Base-by-base conservation (phyloP, 2,329 filamentous ascomycete genomes). In the Colletotrichum sp. region DNA sequence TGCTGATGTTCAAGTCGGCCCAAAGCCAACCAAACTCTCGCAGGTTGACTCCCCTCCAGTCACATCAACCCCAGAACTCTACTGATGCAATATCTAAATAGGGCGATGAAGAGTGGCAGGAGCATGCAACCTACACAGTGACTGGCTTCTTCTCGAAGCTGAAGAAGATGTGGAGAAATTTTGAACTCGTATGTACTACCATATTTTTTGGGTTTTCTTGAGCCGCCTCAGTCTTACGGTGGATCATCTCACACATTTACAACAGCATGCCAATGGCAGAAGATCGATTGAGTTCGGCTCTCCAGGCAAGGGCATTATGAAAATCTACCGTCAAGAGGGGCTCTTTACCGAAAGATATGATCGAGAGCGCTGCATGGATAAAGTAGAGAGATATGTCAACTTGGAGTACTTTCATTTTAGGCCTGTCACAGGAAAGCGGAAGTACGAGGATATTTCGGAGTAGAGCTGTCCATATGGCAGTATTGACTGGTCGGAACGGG, bases 131-230 rank as follows among this genome's bases (percentile, higher is more conserved):
- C 36, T 39, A 39, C 36, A 39, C 36, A 39, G 36, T 39, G 6
- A 39, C 36, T 39, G 36, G 36, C 15, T 39, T 39, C 36, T 39
- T 39, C 36, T 39, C 36, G 15, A 39, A 39, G 15, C 36, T 18
- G 36, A 39, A 39, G 36, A 39, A 18, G 7, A 39, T 18, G 36
- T 39, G 36, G 36, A 39, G 36, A 39, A 39, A 39, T 7, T 39
- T 39, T 39, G 6, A 82, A 81, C 36, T 39, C 36, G 36, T 39
- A 39, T 39, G 36, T 39, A 7, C 36, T 16, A 39, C 15, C 7
- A 39, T 39, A 8, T 39, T 4, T 39, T 18, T 39, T 18, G 36
- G 36, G 7, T 16, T 39, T 16, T 39, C 36, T 39, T 39, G 36
- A 39, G 15, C 36, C 36, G 36, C 36, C 36, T 44, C 8, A 44